Evolutionary conservation across 208 protist species (phyloP).

Genomic region (Lotmaria passim): DNA sequence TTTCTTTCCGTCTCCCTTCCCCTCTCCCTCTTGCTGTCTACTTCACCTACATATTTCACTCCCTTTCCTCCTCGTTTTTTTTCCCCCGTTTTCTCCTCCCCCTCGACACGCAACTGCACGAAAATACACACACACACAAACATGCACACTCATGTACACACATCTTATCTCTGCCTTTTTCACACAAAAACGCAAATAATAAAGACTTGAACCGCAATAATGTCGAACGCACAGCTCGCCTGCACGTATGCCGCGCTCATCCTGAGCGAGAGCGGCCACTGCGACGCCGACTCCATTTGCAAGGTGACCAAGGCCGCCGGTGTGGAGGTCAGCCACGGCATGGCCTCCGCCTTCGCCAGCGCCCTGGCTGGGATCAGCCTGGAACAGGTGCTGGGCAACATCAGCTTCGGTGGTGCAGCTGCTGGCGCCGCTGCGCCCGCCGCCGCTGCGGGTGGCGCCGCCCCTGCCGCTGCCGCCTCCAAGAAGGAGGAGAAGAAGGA

Average conservation of each 20-base stretch:
- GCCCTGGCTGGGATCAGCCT: slow-evolving; percentile 67
- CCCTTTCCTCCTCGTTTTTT: too few relatives aligned
- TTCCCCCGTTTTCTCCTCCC: too few relatives aligned
- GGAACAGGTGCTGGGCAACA: slow-evolving; percentile 64
- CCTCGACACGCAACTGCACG: too few relatives aligned
- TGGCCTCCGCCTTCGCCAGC: slow-evolving; percentile 73
- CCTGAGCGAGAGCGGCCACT: slow-evolving; percentile 90
- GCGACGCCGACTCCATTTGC: slow-evolving; percentile 66
- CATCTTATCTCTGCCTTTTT: slow-evolving; percentile 17
- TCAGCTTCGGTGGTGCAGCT: slow-evolving; percentile 71
- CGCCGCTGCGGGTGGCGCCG: slow-evolving; percentile 36
- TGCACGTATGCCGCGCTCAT: slow-evolving; percentile 95
- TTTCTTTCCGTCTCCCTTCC: too few relatives aligned
- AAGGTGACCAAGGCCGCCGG: slow-evolving; percentile 82
- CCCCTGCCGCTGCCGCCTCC: slow-evolving; percentile 51
- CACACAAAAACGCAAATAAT: background rate
- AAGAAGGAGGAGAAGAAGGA: slow-evolving; percentile 68
- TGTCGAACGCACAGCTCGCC: slow-evolving; percentile 84
- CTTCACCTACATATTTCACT: too few relatives aligned
- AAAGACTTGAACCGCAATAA: slow-evolving; percentile 13
- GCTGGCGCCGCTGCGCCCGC: slow-evolving; percentile 44
- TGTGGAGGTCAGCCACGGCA: slow-evolving; percentile 73
- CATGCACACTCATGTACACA: background rate
- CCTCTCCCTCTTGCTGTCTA: too few relatives aligned
- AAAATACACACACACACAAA: background rate